These are phyloP conservation scores for Corymbia citriodora DNA, from an alignment of 441 rosid genomes.

Conservation along the genomic window DNA sequence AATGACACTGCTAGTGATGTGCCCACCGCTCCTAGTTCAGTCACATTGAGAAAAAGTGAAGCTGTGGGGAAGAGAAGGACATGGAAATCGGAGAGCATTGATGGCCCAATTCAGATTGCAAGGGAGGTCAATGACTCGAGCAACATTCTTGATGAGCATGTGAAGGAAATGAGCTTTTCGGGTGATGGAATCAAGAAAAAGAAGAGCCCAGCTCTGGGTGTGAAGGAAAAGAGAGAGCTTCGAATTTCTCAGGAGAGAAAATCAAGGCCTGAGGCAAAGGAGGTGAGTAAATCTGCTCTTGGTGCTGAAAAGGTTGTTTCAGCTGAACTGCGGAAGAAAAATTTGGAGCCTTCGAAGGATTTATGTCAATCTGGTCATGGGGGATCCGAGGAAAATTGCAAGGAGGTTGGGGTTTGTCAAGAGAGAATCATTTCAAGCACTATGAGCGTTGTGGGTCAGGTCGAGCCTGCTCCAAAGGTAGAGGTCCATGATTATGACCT, in stretches of 20 bases:
- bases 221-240: background rate
- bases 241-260: background rate
- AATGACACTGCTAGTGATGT: background rate
- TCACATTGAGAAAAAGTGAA: background rate
- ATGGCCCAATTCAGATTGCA: background rate
- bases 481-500: background rate
- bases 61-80: conserved; percentile 2
- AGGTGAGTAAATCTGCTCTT: background rate
- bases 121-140: background rate
- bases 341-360: background rate
- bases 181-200: background rate
- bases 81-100: background rate
- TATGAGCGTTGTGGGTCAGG: conserved; percentile 2
- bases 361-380: background rate
- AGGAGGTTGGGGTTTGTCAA: background rate
- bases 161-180: background rate
- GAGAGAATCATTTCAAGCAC: background rate
- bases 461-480: background rate
- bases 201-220: background rate
- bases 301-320: background rate
- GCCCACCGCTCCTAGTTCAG: background rate
- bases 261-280: background rate
- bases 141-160: background rate
- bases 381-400: background rate
- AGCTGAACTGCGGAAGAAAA: background rate